phyloP scores from a whole-genome alignment of 78 protist species.

The Polysphondylium violaceum region DNA sequence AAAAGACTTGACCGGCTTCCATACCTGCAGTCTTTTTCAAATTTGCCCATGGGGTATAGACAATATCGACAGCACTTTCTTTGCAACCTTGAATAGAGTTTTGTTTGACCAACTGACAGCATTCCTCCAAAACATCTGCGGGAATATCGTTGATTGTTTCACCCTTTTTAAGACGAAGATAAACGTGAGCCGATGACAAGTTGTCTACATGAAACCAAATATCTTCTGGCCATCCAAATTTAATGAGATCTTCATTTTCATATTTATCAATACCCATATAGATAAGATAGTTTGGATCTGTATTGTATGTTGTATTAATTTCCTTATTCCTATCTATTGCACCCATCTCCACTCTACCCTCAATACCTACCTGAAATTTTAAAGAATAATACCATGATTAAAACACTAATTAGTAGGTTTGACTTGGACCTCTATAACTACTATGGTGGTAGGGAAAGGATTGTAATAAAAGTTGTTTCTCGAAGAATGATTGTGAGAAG shows the following conservation, averaged over 20 bases:
- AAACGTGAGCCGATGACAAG: constrained; percentile 97
- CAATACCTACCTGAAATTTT: constrained; percentile 43
- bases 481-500: neutral
- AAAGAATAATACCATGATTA: constrained; percentile 55
- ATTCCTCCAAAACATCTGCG: constrained; percentile 90
- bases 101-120: constrained; percentile 93
- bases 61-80: constrained; percentile 62
- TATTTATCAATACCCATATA: constrained; percentile 94
- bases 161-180: constrained; percentile 89
- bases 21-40: constrained; percentile 92
- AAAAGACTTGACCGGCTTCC: constrained; percentile 95
- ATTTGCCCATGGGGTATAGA: constrained; percentile 97
- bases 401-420: neutral
- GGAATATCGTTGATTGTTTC: constrained; percentile 86
- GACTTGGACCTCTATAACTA: neutral
- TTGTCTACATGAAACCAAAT: constrained; percentile 97
- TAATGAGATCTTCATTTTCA: constrained; percentile 96
- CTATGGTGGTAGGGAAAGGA: constrained; percentile 33
- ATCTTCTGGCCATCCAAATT: constrained; percentile 94
- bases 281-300: constrained; percentile 41
- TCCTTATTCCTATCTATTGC: neutral
- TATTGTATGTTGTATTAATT: neutral
- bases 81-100: constrained; percentile 95
- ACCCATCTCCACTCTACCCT: neutral
- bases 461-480: neutral